Evolutionary conservation across 2,329 filamentous ascomycete genomes (phyloP).

Genomic region (Aspergillus sp.): DNA sequence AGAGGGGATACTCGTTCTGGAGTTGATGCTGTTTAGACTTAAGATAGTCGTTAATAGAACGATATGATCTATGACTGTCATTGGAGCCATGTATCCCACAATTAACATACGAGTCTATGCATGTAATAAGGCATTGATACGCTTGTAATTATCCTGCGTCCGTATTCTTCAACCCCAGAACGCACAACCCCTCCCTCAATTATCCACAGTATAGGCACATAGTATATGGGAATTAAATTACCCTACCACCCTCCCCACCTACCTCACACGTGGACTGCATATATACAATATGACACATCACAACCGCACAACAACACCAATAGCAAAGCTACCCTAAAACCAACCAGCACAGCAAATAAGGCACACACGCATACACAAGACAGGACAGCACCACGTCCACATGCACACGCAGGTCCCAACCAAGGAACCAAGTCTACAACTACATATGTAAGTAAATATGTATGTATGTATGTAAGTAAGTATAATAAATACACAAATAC

Average conservation of each 20-base stretch:
- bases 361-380: background rate
- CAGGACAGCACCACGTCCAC: background rate
- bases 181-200: no score
- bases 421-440: no score
- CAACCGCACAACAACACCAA: background rate
- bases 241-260: no score
- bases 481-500: background rate
- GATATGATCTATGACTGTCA: slow-evolving; percentile 11
- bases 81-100: background rate
- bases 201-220: no score
- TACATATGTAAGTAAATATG: no score
- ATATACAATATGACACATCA: no score
- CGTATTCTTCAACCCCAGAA: no score
- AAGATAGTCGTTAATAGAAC: slow-evolving; percentile 19
- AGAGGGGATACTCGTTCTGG: slow-evolving; percentile 21
- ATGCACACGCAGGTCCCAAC: background rate
- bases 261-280: no score
- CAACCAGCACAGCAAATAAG: background rate
- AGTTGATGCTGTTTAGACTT: slow-evolving; percentile 15
- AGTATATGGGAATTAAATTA: no score
- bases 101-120: no score
- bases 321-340: background rate
- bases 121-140: background rate
- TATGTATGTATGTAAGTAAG: background rate
- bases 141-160: no score